Evolutionary conservation across 805 yeast genomes (phyloP), one percentile per base, ranked within the genome.

Genomic region (Candida awuae): DNA sequence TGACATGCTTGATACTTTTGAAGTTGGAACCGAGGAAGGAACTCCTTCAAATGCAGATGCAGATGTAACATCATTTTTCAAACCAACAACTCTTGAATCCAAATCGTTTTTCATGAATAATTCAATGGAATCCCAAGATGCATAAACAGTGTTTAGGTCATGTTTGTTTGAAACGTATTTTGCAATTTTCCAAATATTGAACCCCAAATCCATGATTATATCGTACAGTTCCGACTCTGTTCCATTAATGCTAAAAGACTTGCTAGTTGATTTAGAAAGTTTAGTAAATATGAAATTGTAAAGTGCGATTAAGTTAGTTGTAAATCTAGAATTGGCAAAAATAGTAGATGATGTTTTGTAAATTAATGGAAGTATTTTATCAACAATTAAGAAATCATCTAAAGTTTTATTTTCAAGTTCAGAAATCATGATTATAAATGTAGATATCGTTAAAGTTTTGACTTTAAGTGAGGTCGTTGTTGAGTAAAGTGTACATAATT

Each of bases 401-500:
- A 87, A 68, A 6, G 76, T 70, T 44, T 77, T 77, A 16, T 68
- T 64, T 8, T 46, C 38, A 47, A 51, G 43, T 8, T 55, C 61
- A 29, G 47, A 47, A 14, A 84, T 70, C 51, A 87, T 60, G 34
- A 63, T 53, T 12, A 72, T 67, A 49, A 87, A 77, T 1, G 84
- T 68, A 15, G 68, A 62, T 17, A 86, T 66, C 2, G 92, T 74
- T 13, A 75, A 68, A 14, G 81, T 64, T 52, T 92, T 90, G 20
- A 92, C 82, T 5, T 83, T 76, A 25, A 88, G 65, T 21, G 92
- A 76, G 0, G 88, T 84, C 1, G 98, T 92, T 32, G 85, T 81
- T 28, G 86, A 73, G 60, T 90, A 92, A 7, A 85, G 70, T 32
- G 69, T 71, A 32, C 85, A 73, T 14, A 86, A 65, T 32, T 76